Percentiles rank a stretch among this genome's conserved stretches.
phyloP scores from a whole-genome alignment of 352 stramenopile species.

The Pythium aquatile region DNA sequence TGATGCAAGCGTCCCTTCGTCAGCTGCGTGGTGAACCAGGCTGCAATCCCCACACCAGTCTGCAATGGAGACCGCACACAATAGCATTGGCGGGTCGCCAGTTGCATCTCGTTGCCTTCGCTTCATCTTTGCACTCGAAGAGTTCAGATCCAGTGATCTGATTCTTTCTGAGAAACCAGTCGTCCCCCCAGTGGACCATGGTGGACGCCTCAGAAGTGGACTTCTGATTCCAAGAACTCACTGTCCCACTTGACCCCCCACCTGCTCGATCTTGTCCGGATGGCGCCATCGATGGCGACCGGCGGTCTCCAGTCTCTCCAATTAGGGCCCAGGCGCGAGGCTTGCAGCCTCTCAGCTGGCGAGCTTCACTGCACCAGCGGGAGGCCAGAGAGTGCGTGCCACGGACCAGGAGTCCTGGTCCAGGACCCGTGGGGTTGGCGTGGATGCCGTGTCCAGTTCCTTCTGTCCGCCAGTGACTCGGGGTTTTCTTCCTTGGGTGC shows the following conservation, averaged over 20 bases:
- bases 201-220: conserved; percentile 1
- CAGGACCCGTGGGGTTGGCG: no score
- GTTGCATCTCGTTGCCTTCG: background rate
- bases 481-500: background rate
- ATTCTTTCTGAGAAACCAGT: conserved; percentile 3
- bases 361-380: background rate
- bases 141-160: background rate
- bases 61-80: background rate
- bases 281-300: background rate
- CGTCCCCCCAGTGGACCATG: conserved; percentile 16
- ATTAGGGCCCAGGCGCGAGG: background rate
- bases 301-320: background rate
- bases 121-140: background rate
- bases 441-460: conserved; percentile 1
- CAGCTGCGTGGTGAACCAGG: background rate
- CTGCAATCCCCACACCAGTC: background rate
- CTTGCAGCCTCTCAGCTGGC: background rate
- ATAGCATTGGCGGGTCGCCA: background rate
- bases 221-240: conserved; percentile 5
- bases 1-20: background rate
- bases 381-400: background rate
- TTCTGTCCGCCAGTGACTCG: conserved; percentile 6
- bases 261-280: conserved; percentile 1
- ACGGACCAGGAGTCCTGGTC: background rate
- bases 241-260: conserved; percentile 4